phyloP scores from a whole-genome alignment of 345 rosid species.

The Leavenworthia alabamica region DNA sequence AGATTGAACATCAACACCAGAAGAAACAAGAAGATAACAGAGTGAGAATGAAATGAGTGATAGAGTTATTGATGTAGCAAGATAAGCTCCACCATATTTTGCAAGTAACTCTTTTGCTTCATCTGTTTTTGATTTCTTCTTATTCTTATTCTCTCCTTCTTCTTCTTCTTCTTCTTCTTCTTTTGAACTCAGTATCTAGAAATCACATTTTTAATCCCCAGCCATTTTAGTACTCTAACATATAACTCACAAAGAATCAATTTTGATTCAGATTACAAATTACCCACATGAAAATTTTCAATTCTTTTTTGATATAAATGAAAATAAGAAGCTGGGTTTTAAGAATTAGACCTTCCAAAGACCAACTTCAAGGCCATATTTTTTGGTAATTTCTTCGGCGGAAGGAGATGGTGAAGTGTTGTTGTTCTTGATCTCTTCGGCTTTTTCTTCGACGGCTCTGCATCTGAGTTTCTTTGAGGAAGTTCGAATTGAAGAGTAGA shows the following conservation, averaged over 20 bases:
- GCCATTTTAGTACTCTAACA: neutral
- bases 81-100: conserved; percentile 91
- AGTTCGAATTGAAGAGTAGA: conserved; percentile 16
- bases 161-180: conserved; percentile 48
- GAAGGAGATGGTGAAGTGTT: conserved; percentile 32
- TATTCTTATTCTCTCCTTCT: conserved; percentile 34
- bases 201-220: neutral
- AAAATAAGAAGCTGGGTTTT: neutral
- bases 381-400: conserved; percentile 66
- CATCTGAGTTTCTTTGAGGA: conserved; percentile 33
- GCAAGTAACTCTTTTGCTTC: conserved; percentile 75
- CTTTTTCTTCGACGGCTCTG: conserved; percentile 57
- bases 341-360: conserved; percentile 62
- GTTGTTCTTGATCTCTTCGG: conserved; percentile 38
- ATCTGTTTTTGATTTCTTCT: conserved; percentile 61
- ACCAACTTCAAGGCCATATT: conserved; percentile 89
- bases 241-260: neutral
- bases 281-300: neutral
- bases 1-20: conserved; percentile 75
- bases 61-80: conserved; percentile 86
- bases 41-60: conserved; percentile 76
- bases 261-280: neutral
- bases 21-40: conserved; percentile 56
- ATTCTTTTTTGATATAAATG: neutral
- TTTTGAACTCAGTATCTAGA: conserved; percentile 73